Base-by-base conservation (phyloP, 2,329 filamentous ascomycete species). In the Calonectria fujianensis region DNA sequence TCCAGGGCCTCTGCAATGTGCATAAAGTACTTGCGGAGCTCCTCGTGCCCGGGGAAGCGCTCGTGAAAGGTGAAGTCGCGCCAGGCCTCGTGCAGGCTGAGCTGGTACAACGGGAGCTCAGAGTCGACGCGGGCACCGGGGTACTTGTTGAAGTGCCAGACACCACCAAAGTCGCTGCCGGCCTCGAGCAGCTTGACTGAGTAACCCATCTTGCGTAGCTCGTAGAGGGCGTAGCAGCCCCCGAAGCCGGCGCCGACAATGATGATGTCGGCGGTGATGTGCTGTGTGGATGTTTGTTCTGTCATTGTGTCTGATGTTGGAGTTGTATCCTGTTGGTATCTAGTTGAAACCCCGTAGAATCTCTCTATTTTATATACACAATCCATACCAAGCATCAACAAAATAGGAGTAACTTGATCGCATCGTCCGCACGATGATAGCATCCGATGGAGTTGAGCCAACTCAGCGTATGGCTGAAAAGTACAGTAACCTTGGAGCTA, bases 11-110 rank as follows among this genome's bases (percentile, higher is more conserved):
- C n/a, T 14, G 57, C n/a, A 8, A 87, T 82, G 72, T 86, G 84
- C 39, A 83, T 79, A 70, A 88, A 88, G 76, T 88, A 88, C 16
- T 67, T 74, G 9, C 82, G 79, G 2, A 88, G 75, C 69, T 88
- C 85, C 14, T 80, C 73, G 64, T 78, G 76, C 2, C 70, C 75
- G 14, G 84, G 82, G 73, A 83, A 86, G 37, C 78, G 74, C 69
- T 83, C 77, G 32, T n/a, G n/a, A 39, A 61, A 61, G 2, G 79
- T 77, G 83, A 86, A 89, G 27, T 80, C 83, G 45, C 41, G 45
- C 84, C 86, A 89, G 32, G 83, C 82, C 20, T 84, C 82, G 73
- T 80, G 86, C 2, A 85, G 74, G 14, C 67, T 73, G 65, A 81
- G 81, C 11, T 81, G 72, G n/a, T 85, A 85, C 6, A 82, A 51